Conservation (phyloP, 2,329 filamentous ascomycete species). For the Colletotrichum salicis region DNA sequence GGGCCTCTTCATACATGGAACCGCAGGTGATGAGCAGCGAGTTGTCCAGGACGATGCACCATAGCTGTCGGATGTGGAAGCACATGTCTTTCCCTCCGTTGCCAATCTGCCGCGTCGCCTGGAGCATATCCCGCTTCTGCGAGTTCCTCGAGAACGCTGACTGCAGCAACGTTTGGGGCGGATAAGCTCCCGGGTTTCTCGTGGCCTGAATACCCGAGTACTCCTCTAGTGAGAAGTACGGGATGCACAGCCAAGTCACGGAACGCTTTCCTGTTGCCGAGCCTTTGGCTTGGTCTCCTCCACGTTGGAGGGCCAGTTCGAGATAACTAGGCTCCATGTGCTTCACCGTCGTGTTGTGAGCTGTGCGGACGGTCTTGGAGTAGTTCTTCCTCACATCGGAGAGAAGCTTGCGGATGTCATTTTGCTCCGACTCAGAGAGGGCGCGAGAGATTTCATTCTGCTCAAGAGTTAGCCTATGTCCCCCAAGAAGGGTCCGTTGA, state of each 20-base stretch:
- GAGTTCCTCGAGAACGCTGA: conserved; percentile 52
- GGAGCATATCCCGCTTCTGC: conserved; percentile 55
- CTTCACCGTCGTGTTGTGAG: conserved; percentile 50
- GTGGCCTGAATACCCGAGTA: conserved; percentile 52
- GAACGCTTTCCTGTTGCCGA: conserved; percentile 34
- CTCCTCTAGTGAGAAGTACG: conserved; percentile 58
- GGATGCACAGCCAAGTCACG: conserved; percentile 56
- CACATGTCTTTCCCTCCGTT: conserved; percentile 49
- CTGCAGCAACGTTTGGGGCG: conserved; percentile 56
- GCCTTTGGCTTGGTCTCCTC: conserved; percentile 38
- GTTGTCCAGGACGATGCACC: conserved; percentile 58
- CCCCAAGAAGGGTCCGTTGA: neutral
- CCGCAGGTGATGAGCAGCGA: conserved; percentile 55
- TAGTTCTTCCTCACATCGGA: conserved; percentile 49
- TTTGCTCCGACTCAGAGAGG: conserved; percentile 42
- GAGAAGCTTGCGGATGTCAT: conserved; percentile 49
- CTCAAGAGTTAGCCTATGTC: conserved; percentile 9
- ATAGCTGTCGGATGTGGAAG: conserved; percentile 60
- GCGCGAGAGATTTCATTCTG: conserved; percentile 48
- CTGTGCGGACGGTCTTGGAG: conserved; percentile 50
- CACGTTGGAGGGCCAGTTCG: conserved; percentile 46
- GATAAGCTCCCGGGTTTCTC: conserved; percentile 48
- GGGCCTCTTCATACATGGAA: conserved; percentile 45
- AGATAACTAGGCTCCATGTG: conserved; percentile 54
- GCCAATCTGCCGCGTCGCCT: conserved; percentile 55